A percentile compares a stretch with the other conserved stretches of the same genome.
These are phyloP conservation scores for Nitzschia sp. DNA, from an alignment of 108 stramenopile genomes.

Conservation along the genomic window DNA sequence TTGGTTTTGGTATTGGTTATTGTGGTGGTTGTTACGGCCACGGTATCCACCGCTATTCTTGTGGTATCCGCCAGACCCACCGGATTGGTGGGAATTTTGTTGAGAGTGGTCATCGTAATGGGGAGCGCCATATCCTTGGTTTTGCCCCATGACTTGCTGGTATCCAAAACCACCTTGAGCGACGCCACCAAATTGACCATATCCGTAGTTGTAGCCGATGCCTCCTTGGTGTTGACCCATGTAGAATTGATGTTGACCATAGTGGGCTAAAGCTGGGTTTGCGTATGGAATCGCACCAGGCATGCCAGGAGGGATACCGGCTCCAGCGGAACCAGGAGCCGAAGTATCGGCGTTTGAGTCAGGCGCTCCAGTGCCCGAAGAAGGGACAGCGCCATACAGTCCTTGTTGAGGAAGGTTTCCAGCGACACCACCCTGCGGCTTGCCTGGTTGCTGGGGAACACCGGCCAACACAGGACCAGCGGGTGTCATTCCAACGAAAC, in stretches of 20 bases:
- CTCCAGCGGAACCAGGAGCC: constrained; percentile 18
- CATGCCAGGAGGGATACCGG: constrained; percentile 80
- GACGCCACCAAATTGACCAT: constrained; percentile 70
- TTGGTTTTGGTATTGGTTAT: constrained; percentile 68
- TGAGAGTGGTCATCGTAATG: constrained; percentile 69
- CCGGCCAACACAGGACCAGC: constrained; percentile 35
- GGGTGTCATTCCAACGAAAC: constrained; percentile 32
- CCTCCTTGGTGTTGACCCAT: constrained; percentile 63
- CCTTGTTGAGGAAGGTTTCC: constrained; percentile 46
- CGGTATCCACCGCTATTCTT: constrained; percentile 75
- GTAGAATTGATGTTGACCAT: constrained; percentile 69
- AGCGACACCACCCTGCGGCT: constrained; percentile 20
- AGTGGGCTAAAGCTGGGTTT: constrained; percentile 61
- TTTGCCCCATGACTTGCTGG: constrained; percentile 76
- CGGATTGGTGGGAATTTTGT: constrained; percentile 43
- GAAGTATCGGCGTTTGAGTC: constrained; percentile 29
- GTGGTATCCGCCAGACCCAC: constrained; percentile 66
- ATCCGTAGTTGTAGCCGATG: constrained; percentile 63
- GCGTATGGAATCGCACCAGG: constrained; percentile 68
- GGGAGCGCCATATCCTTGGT: constrained; percentile 73
- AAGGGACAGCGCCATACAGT: constrained; percentile 31
- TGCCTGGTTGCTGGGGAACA: constrained; percentile 28
- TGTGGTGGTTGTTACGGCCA: constrained; percentile 58
- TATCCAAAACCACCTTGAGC: constrained; percentile 72
- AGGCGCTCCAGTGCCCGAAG: constrained; percentile 32